Evolutionary conservation across 73 alveolate genomes (phyloP).

Genomic region (Urostyla sp.): DNA sequence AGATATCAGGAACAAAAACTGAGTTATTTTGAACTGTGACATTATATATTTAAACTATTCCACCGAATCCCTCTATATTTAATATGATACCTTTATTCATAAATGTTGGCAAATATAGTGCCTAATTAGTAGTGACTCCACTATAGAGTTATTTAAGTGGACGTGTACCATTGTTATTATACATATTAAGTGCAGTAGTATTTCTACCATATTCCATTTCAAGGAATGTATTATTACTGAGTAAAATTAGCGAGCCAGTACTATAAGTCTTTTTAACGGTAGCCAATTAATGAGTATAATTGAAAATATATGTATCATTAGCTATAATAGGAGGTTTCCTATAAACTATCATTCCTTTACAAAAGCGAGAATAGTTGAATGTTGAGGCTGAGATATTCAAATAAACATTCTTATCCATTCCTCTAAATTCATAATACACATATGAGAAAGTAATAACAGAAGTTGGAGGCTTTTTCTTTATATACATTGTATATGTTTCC

Average conservation of each 20-base stretch:
- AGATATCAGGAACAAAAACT: neutral
- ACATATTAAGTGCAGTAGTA: neutral
- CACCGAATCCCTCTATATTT: conserved; percentile 39
- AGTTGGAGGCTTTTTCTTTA: conserved; percentile 2
- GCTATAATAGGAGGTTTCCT: neutral
- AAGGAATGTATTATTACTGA: neutral
- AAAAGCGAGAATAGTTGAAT: conserved; percentile 6
- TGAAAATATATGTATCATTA: neutral
- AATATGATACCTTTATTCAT: conserved; percentile 30
- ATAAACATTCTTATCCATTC: conserved; percentile 11
- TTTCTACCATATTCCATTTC: neutral
- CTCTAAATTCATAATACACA: neutral
- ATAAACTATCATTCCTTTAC: conserved; percentile 1
- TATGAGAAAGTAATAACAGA: too few species aligned
- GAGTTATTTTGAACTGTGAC: neutral
- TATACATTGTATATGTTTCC: conserved; percentile 7
- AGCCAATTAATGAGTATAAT: neutral
- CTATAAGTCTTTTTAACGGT: neutral
- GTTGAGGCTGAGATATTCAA: neutral
- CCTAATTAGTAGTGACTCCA: neutral
- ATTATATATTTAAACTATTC: conserved; percentile 4
- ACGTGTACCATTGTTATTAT: neutral
- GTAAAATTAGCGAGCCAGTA: conserved; percentile 7
- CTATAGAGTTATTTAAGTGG: neutral
- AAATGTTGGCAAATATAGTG: neutral